A percentile compares a stretch with the other conserved stretches of the same genome.
Evolutionary conservation across 768 basidiomycete species (phyloP).

Genomic region (Suillus brevipes): DNA sequence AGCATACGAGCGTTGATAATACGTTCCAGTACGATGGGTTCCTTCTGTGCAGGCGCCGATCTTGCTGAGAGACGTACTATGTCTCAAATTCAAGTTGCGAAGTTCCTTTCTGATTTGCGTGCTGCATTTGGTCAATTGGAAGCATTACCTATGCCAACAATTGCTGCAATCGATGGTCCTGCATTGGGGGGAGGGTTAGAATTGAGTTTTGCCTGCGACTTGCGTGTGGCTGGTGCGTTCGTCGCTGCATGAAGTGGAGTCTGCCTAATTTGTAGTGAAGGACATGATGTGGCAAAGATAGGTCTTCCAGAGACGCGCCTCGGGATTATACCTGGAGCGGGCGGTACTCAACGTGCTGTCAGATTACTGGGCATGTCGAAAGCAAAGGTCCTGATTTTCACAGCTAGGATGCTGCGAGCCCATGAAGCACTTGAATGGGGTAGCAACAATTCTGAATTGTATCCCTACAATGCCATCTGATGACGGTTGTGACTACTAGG

Average conservation of each 20-base stretch:
- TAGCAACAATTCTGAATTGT: conserved; percentile 29
- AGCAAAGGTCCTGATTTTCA: conserved; percentile 87
- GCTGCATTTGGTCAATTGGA: conserved; percentile 75
- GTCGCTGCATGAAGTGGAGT: neutral
- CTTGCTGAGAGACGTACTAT: conserved; percentile 83
- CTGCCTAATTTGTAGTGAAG: conserved; percentile 33
- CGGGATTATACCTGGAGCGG: conserved; percentile 91
- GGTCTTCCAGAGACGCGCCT: conserved; percentile 79
- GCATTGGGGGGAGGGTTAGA: conserved; percentile 94
- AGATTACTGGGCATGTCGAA: conserved; percentile 76
- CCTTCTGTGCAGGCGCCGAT: conserved; percentile 94
- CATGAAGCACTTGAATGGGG: conserved; percentile 71
- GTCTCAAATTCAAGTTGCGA: conserved; percentile 69
- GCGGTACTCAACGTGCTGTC: conserved; percentile 82
- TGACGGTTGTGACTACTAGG: conserved; percentile 47
- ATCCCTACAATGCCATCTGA: neutral
- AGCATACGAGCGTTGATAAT: conserved; percentile 81
- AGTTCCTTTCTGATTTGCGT: conserved; percentile 78
- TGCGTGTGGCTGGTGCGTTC: conserved; percentile 79
- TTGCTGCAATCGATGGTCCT: conserved; percentile 90
- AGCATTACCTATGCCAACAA: conserved; percentile 81
- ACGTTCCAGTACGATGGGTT: conserved; percentile 71
- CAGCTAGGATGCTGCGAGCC: conserved; percentile 68
- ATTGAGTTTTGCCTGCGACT: conserved; percentile 83
- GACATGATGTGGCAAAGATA: conserved; percentile 73